Evolutionary conservation across 331 rosid genomes (phyloP), one percentile per base, ranked within the genome.

Genomic region (Dryas integrifolia): DNA sequence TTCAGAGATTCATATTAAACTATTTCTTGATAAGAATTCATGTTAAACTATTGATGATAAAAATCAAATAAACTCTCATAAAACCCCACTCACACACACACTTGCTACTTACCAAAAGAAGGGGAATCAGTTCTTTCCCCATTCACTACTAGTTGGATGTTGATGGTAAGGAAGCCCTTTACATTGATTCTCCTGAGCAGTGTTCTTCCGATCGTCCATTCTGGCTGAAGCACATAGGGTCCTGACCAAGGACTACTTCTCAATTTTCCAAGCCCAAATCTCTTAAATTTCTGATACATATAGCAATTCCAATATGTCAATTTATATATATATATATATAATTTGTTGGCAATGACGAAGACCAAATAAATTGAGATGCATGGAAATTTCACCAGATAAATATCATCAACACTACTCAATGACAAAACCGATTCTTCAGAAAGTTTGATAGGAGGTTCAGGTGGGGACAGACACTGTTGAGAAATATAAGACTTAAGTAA

Each of bases 221-320:
- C 98, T 13, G 96, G 93, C 83, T 88, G 98, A 78, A 95, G 93
- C 79, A 97, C 97, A 53, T 95, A 96, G 51, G 91, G 69, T 77
- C 91, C 98, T 43, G 97, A 91, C 98, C 98, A 95, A 40, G 98
- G 98, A 72, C 87, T 89, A 87, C 86, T 95, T 83, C 86, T 95
- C 90, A 95, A 82, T 81, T 87, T 89, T 76, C 98, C 96, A 79
- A 85, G 84, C 82, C 96, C 91, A 82, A 76, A 85, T 78, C 86
- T 24, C 84, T 76, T 88, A 81, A 95, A 95, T 81, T 89, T 89
- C 98, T 95, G 96, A 69, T 57, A 73, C 41, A 18, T 18, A 49
- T 43, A 80, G 65, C 39, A 88, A 76, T 24, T 46, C 18, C 18
- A 58, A 66, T 18, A 64, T 38, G 52, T 51, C 63, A 77, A 70